These are phyloP conservation scores for Paramecium sexaurelia DNA, from an alignment of 73 alveolate genomes.

Conservation along the genomic window DNA sequence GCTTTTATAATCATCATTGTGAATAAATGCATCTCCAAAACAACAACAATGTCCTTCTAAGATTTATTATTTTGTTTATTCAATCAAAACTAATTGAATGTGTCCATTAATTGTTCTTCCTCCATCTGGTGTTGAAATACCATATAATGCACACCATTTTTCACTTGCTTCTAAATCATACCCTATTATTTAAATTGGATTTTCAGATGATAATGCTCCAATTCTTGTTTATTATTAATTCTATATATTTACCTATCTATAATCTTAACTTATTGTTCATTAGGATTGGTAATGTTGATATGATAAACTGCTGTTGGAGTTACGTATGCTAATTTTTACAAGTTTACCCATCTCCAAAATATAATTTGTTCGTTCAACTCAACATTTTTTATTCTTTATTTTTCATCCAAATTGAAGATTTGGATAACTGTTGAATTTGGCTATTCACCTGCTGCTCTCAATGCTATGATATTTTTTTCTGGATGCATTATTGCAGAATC, in stretches of 20 bases:
- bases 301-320: conserved; percentile 84
- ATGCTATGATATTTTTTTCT: conserved; percentile 90
- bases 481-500: conserved; percentile 98
- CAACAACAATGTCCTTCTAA: conserved; percentile 88
- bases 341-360: conserved; percentile 86
- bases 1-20: conserved; percentile 74
- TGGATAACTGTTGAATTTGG: conserved; percentile 73
- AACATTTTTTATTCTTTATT: conserved; percentile 77
- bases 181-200: conserved; percentile 72
- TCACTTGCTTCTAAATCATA: conserved; percentile 76
- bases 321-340: conserved; percentile 77
- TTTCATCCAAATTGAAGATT: conserved; percentile 82
- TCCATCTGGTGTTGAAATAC: conserved; percentile 82
- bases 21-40: conserved; percentile 81
- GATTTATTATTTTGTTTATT: conserved; percentile 76
- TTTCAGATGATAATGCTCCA: conserved; percentile 30
- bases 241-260: neutral
- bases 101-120: conserved; percentile 80
- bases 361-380: conserved; percentile 82
- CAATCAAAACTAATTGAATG: conserved; percentile 84
- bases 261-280: conserved; percentile 52
- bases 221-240: neutral
- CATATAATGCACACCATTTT: conserved; percentile 85
- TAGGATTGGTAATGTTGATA: conserved; percentile 74
- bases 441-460: conserved; percentile 87